Base-by-base conservation (phyloP, 192 early-diverging fungal species). In the Oehlia diaphana region DNA sequence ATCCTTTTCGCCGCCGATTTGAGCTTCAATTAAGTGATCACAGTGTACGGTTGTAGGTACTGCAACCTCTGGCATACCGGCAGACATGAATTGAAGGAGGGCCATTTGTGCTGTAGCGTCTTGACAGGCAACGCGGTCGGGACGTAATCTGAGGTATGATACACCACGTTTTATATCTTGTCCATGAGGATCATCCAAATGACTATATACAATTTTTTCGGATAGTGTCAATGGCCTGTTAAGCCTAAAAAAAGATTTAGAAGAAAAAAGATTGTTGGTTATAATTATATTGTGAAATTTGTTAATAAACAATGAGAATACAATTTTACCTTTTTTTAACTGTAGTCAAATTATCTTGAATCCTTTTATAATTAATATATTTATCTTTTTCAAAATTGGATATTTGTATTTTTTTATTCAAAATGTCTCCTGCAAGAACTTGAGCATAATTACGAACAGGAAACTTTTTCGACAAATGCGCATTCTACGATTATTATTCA, bases 61-160 rank as follows among this genome's bases (percentile, higher is more conserved):
- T 31, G 94, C 95, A 13, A 96, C 96, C 33, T 92, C 91, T 63
- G 91, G 90, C 31, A 94, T 89, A 80, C 93, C 92, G 58, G 95
- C 94, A 70, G 96, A 94, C 94, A 99, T 97, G 86, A 99, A 99
- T 88, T 99, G 97, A 63, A 99, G 89, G 81, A 99, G 84, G 47
- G 96, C 97, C 95, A 95, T 97, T 86, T 98, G 96, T 74, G 97
- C 97, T 79, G 97, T 99, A 75, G 97, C 96, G 84, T 98, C 97
- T 88, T 99, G 97, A 87, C 95, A 98, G 67, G 96, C 97, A 87
- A 99, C 97, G 83, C 97, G 96, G 88, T 99, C 97, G 63, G 97
- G 97, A 72, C 96, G 94, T 79, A 99, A 92, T 88, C 94, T 96
- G 78, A 99, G 91, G 87, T 99, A 99, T 39, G 94, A 95, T 80